Percentiles rank a stretch among this genome's conserved stretches.
These are phyloP conservation scores for Westerdykella aurantiaca DNA, from an alignment of 2,329 filamentous ascomycete genomes.

Conservation along the genomic window DNA sequence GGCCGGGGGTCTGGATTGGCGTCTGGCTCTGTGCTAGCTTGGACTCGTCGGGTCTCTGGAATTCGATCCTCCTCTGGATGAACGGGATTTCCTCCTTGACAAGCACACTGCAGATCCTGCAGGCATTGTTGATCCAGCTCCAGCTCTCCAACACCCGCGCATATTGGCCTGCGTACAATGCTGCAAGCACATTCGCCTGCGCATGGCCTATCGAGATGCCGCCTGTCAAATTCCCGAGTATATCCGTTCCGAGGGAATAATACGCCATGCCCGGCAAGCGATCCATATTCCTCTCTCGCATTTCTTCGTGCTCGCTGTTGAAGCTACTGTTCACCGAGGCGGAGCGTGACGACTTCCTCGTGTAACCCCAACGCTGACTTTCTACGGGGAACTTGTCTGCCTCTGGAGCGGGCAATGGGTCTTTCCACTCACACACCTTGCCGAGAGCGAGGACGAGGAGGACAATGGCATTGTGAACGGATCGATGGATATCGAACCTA, in stretches of 20 bases:
- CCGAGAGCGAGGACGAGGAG: slow-evolving; percentile 80
- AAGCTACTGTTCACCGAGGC: slow-evolving; percentile 29
- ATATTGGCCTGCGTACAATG: slow-evolving; percentile 83
- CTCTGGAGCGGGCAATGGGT: slow-evolving; percentile 52
- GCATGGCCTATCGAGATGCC: slow-evolving; percentile 77
- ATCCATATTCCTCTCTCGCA: slow-evolving; percentile 62
- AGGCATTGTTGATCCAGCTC: slow-evolving; percentile 59
- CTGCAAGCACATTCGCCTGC: slow-evolving; percentile 77
- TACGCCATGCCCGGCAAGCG: slow-evolving; percentile 85
- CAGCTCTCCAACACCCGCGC: slow-evolving; percentile 83
- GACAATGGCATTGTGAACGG: slow-evolving; percentile 64
- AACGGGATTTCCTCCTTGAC: slow-evolving; percentile 52
- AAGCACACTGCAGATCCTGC: slow-evolving; percentile 61
- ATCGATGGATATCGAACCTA: slow-evolving; percentile 23
- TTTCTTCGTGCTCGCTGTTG: slow-evolving; percentile 10
- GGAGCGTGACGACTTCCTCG: slow-evolving; percentile 35
- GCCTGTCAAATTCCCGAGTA: slow-evolving; percentile 74
- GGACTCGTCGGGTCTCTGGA: no score
- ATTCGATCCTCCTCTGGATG: background rate
- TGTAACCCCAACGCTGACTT: slow-evolving; percentile 18
- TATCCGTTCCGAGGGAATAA: slow-evolving; percentile 79
- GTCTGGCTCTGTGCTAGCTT: no score
- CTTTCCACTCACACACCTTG: slow-evolving; percentile 62
- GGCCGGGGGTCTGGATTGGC: no score
- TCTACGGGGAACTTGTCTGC: slow-evolving; percentile 37